Base-by-base conservation (phyloP, 106 monocot species). In the Hemerocallis citrina region DNA sequence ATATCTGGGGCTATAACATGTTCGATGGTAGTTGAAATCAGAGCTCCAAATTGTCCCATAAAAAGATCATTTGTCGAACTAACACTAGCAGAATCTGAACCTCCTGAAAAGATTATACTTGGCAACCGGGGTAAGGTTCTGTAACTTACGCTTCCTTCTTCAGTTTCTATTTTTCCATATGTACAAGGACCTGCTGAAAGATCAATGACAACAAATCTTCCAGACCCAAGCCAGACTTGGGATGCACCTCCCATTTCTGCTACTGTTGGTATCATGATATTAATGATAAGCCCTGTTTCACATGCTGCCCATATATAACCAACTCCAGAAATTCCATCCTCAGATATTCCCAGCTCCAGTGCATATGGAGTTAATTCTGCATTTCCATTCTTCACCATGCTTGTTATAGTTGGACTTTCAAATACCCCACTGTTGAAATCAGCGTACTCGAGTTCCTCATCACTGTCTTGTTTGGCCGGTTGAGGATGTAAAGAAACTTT, bases 121-220 rank as follows among this genome's bases (percentile, higher is more conserved):
- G 66, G 66, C 62, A 98, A 64, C 55, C 91, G 75, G 41, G 96
- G 96, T 52, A 98, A 38, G 34, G 78, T 77, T 75, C 81, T 81
- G 43, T 77, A 98, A 62, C 96, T 79, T 41, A 92, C 88, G 71
- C 96, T 98, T 67, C 96, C 96, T 82, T 98, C 96, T 77, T 98
- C 88, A 64, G 96, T 80, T 76, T 98, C 96, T 73, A 98, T 98
- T 82, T 98, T 98, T 2, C 96, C 96, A 73, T 98, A 98, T 13
- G 92, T 88, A 65, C 96, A 98, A 67, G 96, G 96, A 37, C 96
- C 96, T 34, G 96, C 84, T 73, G 96, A 98, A 33, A 98, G 78
- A 77, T 98, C 96, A 74, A 98, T 88, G 25, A 98, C 91, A 52
- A 85, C 88, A 82, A 79, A 98, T 74, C 96, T 82, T 44, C 87